Evolutionary conservation across 805 yeast genomes (phyloP).

Genomic region (Metschnikowia henanensis): DNA sequence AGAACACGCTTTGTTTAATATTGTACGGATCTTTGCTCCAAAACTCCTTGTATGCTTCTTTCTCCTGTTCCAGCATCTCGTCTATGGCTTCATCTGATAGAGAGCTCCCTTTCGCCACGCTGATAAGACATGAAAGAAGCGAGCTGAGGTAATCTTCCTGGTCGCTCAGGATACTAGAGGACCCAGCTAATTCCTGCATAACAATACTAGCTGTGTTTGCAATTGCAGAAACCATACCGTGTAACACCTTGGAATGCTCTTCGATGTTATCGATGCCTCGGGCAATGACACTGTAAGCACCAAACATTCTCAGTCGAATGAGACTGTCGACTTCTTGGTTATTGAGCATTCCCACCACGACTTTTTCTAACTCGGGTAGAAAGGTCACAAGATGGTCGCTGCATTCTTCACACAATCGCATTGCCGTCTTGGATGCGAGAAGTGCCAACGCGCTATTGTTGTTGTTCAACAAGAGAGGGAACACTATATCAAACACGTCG

Average conservation of each 20-base stretch:
- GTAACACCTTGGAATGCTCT: slow-evolving; percentile 24
- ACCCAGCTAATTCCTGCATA: slow-evolving; percentile 10
- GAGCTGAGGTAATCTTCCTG: slow-evolving; percentile 52
- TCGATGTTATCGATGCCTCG: slow-evolving; percentile 52
- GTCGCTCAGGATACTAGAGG: slow-evolving; percentile 17
- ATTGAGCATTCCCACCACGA: slow-evolving; percentile 48
- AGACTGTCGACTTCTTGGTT: slow-evolving; percentile 40
- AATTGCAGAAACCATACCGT: slow-evolving; percentile 23
- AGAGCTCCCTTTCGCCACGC: slow-evolving; percentile 69
- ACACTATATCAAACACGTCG: slow-evolving; percentile 54
- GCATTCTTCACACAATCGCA: slow-evolving; percentile 57
- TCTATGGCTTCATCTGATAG: slow-evolving; percentile 54
- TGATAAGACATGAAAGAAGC: slow-evolving; percentile 61
- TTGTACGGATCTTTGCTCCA: slow-evolving; percentile 51
- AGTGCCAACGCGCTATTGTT: slow-evolving; percentile 42
- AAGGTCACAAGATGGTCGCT: slow-evolving; percentile 40
- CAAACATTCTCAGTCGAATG: slow-evolving; percentile 58
- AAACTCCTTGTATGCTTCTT: slow-evolving; percentile 26
- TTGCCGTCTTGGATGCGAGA: slow-evolving; percentile 51
- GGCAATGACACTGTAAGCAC: slow-evolving; percentile 62
- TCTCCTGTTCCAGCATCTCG: slow-evolving; percentile 33
- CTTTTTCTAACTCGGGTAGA: slow-evolving; percentile 48
- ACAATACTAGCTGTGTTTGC: slow-evolving; percentile 13
- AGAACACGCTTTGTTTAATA: slow-evolving; percentile 43
- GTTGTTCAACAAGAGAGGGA: slow-evolving; percentile 28